These are phyloP conservation scores for Trichoderma sp. DNA, from an alignment of 2,329 filamentous ascomycete genomes.

Conservation along the genomic window DNA sequence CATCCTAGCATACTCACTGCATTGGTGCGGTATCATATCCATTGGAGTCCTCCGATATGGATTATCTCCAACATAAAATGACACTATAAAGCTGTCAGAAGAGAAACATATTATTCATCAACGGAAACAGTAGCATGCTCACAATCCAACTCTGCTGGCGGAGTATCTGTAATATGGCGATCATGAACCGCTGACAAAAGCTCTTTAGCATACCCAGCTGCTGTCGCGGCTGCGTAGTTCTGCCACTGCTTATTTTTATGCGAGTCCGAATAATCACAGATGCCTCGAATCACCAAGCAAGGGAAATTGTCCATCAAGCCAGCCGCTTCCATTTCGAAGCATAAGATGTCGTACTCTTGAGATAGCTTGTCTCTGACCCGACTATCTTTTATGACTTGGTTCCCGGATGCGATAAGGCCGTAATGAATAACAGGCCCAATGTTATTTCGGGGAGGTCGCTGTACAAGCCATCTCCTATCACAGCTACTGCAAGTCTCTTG, in stretches of 20 bases:
- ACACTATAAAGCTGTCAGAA: background rate
- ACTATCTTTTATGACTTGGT: constrained; percentile 14
- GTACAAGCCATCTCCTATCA: background rate
- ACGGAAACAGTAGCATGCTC: background rate
- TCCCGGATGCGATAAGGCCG: constrained; percentile 13
- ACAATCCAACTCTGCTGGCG: background rate
- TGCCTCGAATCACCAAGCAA: constrained; percentile 15
- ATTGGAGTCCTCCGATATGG: background rate
- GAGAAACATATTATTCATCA: background rate
- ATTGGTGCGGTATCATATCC: background rate
- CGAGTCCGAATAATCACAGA: constrained; percentile 23
- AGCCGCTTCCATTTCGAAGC: constrained; percentile 24
- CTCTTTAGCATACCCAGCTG: constrained; percentile 16
- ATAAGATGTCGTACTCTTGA: background rate
- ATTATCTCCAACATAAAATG: background rate
- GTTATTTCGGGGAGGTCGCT: background rate
- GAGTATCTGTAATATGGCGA: background rate
- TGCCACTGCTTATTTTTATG: constrained; percentile 24
- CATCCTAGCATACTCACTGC: background rate
- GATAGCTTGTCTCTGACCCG: background rate
- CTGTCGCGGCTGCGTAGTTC: constrained; percentile 9
- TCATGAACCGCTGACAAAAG: background rate
- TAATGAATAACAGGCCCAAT: constrained; percentile 12
- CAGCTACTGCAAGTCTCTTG: background rate
- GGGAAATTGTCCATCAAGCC: constrained; percentile 20